Conservation (phyloP, 139 green algal genomes). For the Asterochloris sp. region DNA sequence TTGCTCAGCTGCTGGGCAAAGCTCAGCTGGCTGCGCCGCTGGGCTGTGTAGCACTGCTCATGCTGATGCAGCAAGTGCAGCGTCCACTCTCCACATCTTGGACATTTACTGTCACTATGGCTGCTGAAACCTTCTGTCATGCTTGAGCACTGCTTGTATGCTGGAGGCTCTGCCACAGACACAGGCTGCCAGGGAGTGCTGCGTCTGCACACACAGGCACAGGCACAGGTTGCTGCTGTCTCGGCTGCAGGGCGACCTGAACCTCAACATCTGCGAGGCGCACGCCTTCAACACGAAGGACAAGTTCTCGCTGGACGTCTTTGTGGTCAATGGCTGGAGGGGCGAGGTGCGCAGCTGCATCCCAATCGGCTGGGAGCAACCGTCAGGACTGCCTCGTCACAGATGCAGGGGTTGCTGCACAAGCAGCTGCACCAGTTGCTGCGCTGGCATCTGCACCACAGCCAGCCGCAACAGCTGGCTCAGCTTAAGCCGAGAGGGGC, state of each 20-base stretch:
- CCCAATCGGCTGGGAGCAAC: neutral
- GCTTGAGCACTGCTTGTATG: too few relatives aligned
- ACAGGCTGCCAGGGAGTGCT: neutral
- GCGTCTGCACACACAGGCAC: neutral
- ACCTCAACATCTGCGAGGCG: conserved; percentile 97
- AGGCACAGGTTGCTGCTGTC: neutral
- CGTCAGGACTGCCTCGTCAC: neutral
- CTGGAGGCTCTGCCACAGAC: too few relatives aligned
- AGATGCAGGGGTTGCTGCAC: too few relatives aligned
- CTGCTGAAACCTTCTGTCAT: too few relatives aligned
- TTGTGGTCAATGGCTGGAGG: conserved; percentile 89
- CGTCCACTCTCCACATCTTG: neutral
- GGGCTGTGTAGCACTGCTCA: neutral
- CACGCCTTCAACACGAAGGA: conserved; percentile 98
- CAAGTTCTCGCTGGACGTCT: conserved; percentile 93
- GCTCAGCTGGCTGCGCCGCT: neutral
- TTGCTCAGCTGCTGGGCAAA: neutral
- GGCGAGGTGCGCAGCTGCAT: conserved; percentile 16
- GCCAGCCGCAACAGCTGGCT: too few relatives aligned
- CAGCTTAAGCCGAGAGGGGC: too few relatives aligned
- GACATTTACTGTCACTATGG: neutral
- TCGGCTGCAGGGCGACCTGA: conserved; percentile 75
- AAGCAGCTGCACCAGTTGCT: neutral
- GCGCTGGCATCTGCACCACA: too few relatives aligned
- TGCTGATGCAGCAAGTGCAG: neutral